phyloP scores from a whole-genome alignment of 2,329 filamentous ascomycete species.

The Sclerotiophoma versabilis region DNA sequence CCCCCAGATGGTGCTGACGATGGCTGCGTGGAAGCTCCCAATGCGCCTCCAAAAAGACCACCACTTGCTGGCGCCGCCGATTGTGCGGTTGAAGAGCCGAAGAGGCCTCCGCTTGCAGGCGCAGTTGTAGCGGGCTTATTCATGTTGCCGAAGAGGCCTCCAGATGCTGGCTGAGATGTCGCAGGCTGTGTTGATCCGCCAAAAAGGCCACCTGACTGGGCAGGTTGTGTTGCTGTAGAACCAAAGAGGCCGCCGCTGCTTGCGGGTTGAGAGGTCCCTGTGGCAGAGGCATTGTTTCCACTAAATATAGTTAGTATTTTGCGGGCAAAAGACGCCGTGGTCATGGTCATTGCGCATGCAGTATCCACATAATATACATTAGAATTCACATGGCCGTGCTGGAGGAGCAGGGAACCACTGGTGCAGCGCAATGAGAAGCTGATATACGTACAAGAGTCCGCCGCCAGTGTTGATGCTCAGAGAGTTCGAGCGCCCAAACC shows the following conservation, averaged over 20 bases:
- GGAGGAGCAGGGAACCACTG: background rate
- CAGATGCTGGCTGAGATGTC: conserved; percentile 33
- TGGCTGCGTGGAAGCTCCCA: conserved; percentile 37
- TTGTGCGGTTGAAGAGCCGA: conserved; percentile 44
- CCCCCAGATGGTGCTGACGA: conserved; percentile 38
- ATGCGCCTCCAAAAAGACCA: conserved; percentile 45
- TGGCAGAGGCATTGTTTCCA: conserved; percentile 38
- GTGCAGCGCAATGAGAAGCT: background rate
- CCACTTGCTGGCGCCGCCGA: conserved; percentile 34
- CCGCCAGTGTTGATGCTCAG: conserved; percentile 63
- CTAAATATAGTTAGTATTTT: conserved; percentile 35
- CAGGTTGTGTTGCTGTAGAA: conserved; percentile 35
- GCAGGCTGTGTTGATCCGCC: conserved; percentile 22
- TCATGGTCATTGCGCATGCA: conserved; percentile 12
- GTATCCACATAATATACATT: conserved; percentile 6
- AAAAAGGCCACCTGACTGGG: conserved; percentile 35
- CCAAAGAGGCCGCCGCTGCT: conserved; percentile 47
- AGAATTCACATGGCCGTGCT: conserved; percentile 2
- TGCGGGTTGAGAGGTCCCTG: conserved; percentile 30
- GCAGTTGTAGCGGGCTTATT: conserved; percentile 42
- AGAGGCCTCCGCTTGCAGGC: conserved; percentile 41
- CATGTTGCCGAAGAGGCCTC: conserved; percentile 48
- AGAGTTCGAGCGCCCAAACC: conserved; percentile 58
- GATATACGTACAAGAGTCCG: conserved; percentile 55
- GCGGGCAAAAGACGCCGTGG: conserved; percentile 2